phyloP scores from a whole-genome alignment of 1,284 basidiomycete genomes.

The Cryptococcus sp. region DNA sequence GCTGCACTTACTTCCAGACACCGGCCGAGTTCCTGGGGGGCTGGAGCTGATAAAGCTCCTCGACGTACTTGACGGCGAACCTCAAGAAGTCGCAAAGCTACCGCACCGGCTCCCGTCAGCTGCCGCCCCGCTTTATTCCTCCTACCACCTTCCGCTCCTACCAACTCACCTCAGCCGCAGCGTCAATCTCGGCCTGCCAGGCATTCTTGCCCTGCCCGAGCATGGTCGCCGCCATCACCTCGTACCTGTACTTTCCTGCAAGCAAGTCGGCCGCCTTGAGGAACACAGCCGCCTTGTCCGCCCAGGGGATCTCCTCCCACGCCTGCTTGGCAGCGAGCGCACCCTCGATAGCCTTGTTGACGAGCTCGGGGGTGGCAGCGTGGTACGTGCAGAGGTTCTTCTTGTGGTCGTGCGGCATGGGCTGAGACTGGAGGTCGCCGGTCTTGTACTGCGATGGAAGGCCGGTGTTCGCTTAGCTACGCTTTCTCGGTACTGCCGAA shows the following conservation, averaged over 20 bases:
- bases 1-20: constrained; percentile 79
- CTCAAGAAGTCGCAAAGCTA: constrained; percentile 91
- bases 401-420: constrained; percentile 78
- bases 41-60: constrained; percentile 89
- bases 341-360: constrained; percentile 78
- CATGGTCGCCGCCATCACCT: constrained; percentile 94
- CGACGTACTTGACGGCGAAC: constrained; percentile 94
- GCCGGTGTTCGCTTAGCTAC: not conserved
- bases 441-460: constrained; percentile 67
- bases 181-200: constrained; percentile 99
- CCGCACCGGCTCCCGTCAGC: constrained; percentile 1
- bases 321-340: constrained; percentile 78
- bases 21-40: constrained; percentile 81
- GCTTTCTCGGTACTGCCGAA: too few relatives aligned
- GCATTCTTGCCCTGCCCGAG: constrained; percentile 98
- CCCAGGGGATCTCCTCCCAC: constrained; percentile 95
- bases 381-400: constrained; percentile 81
- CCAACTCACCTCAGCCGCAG: constrained; percentile 83
- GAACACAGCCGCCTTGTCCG: constrained; percentile 95
- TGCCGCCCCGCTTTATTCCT: not conserved
- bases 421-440: constrained; percentile 72
- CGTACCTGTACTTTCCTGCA: constrained; percentile 89
- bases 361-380: constrained; percentile 74
- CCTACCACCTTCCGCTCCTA: not conserved
- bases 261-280: constrained; percentile 94